Evolutionary conservation across 768 basidiomycete species (phyloP).

Genomic region (Suillus fuscotomentosus): DNA sequence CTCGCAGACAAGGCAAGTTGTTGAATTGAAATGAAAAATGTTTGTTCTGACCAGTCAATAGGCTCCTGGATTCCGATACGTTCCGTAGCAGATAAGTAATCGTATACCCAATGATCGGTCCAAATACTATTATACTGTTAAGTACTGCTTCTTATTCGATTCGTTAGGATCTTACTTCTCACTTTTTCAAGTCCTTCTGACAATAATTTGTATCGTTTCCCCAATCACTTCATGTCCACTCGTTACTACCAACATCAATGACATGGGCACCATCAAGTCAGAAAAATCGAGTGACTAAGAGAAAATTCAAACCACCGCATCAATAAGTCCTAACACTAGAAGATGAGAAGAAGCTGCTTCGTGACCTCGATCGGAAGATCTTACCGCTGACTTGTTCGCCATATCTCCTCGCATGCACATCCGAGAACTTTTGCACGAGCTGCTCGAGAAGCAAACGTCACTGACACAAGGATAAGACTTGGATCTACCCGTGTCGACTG

Average conservation of each 20-base stretch:
- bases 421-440: not conserved
- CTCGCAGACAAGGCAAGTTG: slow-evolving; percentile 59
- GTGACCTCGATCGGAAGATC: slow-evolving; percentile 58
- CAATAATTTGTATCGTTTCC: too few relatives aligned
- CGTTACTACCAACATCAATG: not conserved
- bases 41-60: slow-evolving; percentile 17
- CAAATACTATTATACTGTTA: not conserved
- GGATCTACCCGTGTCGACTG: slow-evolving; percentile 63
- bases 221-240: not conserved
- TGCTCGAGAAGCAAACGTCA: not conserved
- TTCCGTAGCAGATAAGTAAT: slow-evolving; percentile 22
- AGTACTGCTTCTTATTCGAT: not conserved
- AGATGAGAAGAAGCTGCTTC: slow-evolving; percentile 50
- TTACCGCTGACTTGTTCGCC: slow-evolving; percentile 60
- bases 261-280: not conserved
- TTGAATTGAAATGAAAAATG: not conserved
- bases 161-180: not conserved
- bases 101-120: not conserved
- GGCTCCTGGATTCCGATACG: slow-evolving; percentile 64
- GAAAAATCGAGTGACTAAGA: not conserved
- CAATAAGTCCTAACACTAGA: not conserved
- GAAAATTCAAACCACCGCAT: not conserved
- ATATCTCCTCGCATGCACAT: slow-evolving; percentile 64
- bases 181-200: not conserved
- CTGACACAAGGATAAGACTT: slow-evolving; percentile 31